Evolutionary conservation across 129 eudicot genomes (phyloP), one percentile per base, ranked within the genome.

Genomic region (Centrapalus pauciflorus): DNA sequence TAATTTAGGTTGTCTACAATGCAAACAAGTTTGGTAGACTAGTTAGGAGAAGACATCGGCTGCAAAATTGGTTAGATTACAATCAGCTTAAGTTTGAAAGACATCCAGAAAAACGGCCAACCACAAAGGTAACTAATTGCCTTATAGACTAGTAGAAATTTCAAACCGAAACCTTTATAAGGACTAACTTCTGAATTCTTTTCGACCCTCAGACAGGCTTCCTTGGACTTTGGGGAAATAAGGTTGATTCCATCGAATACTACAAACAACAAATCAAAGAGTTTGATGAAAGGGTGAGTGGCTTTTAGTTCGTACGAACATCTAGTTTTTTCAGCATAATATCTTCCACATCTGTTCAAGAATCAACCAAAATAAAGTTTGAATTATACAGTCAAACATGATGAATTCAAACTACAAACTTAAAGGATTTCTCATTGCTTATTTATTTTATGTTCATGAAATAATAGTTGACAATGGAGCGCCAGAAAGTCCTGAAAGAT

Each of bases 1-100:
- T 35, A n/a, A 58, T 71, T 59, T 79, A 93, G 99, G 95, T 82
- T 43, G 99, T 94, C 35, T 94, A 94, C 66, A 73, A 94, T 74
- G 95, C 97, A 55, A 94, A 94, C 79, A 94, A 84, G 79, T 94
- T 94, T 69, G 88, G 86, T 27, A 82, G 72, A 72, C 88, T 94
- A 2, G 85, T 89, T 46, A 77, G 83, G 51, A 80, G 87, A 81
- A 82, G 97, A 78, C 79, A 89, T 45, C 77, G 87, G 62, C 70
- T 94, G 71, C 97, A 89, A 40, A 86, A 89, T 74, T 94, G 99
- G 99, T 83, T 89, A 65, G 99, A 94, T 74, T 94, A 94, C 74
- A 63, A 94, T 77, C 88, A 76, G 60, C 90, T 89, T 34, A 89
- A 86, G 83, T 86, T 71, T 64, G 95, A 94, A 81, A 84, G 90